These are phyloP conservation scores for Linnemannia schmuckeri DNA, from an alignment of 192 early-diverging fungal genomes.

Conservation along the genomic window DNA sequence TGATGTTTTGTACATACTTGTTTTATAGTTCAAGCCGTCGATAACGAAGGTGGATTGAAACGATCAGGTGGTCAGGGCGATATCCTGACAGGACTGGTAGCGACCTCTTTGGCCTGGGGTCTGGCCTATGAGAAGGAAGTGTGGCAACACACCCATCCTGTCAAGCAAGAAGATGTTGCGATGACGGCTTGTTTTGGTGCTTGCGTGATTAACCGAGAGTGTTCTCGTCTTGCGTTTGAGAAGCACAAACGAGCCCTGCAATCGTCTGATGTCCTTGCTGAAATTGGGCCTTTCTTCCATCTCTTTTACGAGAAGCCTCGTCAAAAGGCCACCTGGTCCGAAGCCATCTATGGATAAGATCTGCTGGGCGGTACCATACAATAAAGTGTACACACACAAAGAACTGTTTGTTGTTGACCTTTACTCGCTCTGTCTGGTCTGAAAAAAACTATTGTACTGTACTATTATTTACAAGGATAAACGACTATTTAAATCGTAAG, in stretches of 20 bases:
- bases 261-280: conserved; percentile 72
- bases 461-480: not conserved
- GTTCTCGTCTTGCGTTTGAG: conserved; percentile 69
- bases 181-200: conserved; percentile 80
- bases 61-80: conserved; percentile 98
- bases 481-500: not conserved
- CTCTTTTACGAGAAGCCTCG: conserved; percentile 24
- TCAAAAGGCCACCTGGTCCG: conserved; percentile 21
- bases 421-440: conserved; percentile 1
- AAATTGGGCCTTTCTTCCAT: conserved; percentile 65
- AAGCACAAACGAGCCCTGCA: conserved; percentile 72
- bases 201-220: conserved; percentile 65
- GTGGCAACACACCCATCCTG: conserved; percentile 65
- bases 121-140: conserved; percentile 68
- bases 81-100: conserved; percentile 85
- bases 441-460: not conserved
- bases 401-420: not conserved
- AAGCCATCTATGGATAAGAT: conserved; percentile 28
- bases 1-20: not conserved
- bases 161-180: conserved; percentile 34
- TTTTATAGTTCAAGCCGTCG: conserved; percentile 67
- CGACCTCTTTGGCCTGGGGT: conserved; percentile 92
- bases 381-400: not conserved
- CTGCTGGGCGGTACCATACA: not conserved
- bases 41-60: conserved; percentile 78